Evolutionary conservation across 1,139 yeast genomes (phyloP).

Genomic region (Debaryomyces udenii): DNA sequence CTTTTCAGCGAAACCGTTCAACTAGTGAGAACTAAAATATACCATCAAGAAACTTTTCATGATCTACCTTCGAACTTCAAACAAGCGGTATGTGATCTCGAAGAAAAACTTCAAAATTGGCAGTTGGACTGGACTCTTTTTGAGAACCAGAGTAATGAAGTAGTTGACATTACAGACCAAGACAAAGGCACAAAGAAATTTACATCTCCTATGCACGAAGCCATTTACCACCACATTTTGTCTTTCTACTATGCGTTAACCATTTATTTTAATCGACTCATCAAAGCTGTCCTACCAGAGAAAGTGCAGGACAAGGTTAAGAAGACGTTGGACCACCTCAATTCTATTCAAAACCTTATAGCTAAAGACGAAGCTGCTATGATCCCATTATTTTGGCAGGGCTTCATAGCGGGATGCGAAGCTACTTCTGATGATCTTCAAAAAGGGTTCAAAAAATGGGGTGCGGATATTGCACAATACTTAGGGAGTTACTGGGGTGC

Average conservation of each 20-base stretch:
- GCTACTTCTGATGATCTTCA: constrained; percentile 64
- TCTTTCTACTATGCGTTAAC: constrained; percentile 76
- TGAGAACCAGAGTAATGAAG: constrained; percentile 17
- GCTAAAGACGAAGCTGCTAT: constrained; percentile 59
- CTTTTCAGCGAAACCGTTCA: constrained; percentile 73
- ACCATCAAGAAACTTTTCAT: constrained; percentile 39
- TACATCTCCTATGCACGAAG: constrained; percentile 63
- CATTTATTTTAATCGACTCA: constrained; percentile 74
- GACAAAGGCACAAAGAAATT: constrained; percentile 29
- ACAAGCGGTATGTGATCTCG: constrained; percentile 50
- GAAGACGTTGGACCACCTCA: constrained; percentile 64
- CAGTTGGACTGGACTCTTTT: constrained; percentile 62
- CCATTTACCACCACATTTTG: constrained; percentile 79
- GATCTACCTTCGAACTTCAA: constrained; percentile 47
- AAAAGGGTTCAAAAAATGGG: constrained; percentile 74
- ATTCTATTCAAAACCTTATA: constrained; percentile 61
- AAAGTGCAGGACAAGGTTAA: constrained; percentile 62
- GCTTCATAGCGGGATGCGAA: constrained; percentile 87
- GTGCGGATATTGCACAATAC: constrained; percentile 72
- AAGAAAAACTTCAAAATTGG: constrained; percentile 62
- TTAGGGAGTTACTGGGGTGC: constrained; percentile 89
- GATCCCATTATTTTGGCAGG: constrained; percentile 86
- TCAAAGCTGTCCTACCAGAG: constrained; percentile 55
- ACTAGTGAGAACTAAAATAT: constrained; percentile 62
- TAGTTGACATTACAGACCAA: constrained; percentile 19